A percentile compares a stretch with the other conserved stretches of the same genome.
Conservation (phyloP, 1,139 yeast species). For the Nakaseomyces delphensis region DNA sequence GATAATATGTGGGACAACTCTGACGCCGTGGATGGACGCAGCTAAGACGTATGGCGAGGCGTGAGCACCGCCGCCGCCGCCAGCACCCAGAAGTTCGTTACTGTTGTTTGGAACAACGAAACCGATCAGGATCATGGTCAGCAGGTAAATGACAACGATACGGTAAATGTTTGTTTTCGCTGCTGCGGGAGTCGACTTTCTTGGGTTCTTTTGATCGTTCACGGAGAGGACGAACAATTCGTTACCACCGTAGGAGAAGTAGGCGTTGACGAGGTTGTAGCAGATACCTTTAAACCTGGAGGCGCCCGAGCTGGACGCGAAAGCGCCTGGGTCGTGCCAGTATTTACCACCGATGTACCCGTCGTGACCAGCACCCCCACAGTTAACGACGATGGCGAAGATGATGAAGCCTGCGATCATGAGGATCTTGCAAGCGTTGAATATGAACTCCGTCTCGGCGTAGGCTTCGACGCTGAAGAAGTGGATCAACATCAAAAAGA, state of each 20-base stretch:
- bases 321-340: constrained; percentile 57
- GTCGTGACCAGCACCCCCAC: constrained; percentile 57
- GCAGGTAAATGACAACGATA: constrained; percentile 51
- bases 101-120: constrained; percentile 53
- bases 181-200: constrained; percentile 59
- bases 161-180: constrained; percentile 70
- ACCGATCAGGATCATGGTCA: constrained; percentile 55
- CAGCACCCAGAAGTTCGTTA: constrained; percentile 40
- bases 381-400: constrained; percentile 47
- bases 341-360: constrained; percentile 54
- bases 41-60: constrained; percentile 74
- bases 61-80: constrained; percentile 35
- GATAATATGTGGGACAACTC: constrained; percentile 60
- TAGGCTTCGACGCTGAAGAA: constrained; percentile 50
- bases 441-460: constrained; percentile 64
- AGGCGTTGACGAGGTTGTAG: constrained; percentile 71
- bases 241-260: constrained; percentile 78
- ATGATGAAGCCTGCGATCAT: constrained; percentile 59
- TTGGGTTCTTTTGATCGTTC: constrained; percentile 76
- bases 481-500: constrained; percentile 46
- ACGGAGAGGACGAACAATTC: constrained; percentile 80
- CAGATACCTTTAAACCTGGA: constrained; percentile 64
- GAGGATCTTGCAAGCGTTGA: constrained; percentile 47
- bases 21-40: constrained; percentile 59
- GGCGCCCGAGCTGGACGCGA: constrained; percentile 16